Conservation (phyloP, 148 eudicot species). For the Oxyria digyna region DNA sequence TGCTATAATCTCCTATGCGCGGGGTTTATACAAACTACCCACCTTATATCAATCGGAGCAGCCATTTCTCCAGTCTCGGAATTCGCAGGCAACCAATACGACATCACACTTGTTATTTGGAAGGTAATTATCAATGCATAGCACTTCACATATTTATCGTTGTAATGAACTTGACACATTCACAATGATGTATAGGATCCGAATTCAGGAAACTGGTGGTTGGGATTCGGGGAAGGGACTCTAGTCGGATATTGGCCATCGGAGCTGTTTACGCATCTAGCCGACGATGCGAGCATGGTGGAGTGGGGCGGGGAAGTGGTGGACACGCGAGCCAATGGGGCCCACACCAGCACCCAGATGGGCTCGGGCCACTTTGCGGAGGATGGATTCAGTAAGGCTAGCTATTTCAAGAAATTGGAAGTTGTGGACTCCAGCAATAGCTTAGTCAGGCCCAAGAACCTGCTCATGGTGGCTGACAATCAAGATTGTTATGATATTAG, state of each 20-base stretch:
- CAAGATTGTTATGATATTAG: conserved; percentile 70
- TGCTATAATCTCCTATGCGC: conserved; percentile 91
- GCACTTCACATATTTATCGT: too few relatives aligned
- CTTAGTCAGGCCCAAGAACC: conserved; percentile 43
- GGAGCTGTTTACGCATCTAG: conserved; percentile 72
- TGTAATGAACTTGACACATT: too few relatives aligned
- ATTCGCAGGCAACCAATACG: conserved; percentile 43
- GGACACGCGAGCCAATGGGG: conserved; percentile 53
- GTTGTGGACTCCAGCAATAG: conserved; percentile 83
- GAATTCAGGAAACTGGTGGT: conserved; percentile 94
- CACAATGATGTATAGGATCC: conserved; percentile 51
- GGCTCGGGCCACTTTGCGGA: conserved; percentile 88
- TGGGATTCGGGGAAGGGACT: conserved; percentile 70
- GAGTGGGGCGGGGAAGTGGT: conserved; percentile 99
- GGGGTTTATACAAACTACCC: conserved; percentile 81
- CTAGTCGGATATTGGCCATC: conserved; percentile 94
- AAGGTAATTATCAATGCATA: conserved; percentile 42
- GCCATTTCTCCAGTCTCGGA: conserved; percentile 84
- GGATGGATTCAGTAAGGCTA: conserved; percentile 66
- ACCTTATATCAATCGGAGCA: conserved; percentile 80
- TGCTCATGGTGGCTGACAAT: conserved; percentile 73
- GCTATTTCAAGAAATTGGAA: conserved; percentile 72
- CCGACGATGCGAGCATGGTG: conserved; percentile 87
- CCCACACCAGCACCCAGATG: conserved; percentile 81
- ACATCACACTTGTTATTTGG: conserved; percentile 85